Conservation (phyloP, 148 eudicot genomes). For the Chenopodium berlandieri region DNA sequence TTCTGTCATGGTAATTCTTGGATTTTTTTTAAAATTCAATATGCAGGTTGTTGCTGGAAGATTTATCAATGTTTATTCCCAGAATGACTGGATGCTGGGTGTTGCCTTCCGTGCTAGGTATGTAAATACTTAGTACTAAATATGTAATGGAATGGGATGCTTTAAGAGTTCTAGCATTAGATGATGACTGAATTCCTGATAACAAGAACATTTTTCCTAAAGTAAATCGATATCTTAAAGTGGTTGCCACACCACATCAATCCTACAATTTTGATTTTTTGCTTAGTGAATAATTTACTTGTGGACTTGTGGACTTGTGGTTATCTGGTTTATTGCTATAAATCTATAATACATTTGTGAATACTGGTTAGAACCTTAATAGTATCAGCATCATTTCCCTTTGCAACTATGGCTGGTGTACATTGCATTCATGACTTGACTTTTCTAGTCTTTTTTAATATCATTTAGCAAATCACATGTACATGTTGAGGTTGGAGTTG, state of each 20-base stretch:
- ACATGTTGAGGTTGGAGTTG: neutral
- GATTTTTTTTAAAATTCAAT: slow-evolving; percentile 8
- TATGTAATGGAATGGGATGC: neutral
- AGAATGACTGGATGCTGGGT: slow-evolving; percentile 95
- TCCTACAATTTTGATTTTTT: neutral
- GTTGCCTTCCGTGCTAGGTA: slow-evolving; percentile 98
- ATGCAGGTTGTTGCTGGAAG: slow-evolving; percentile 92
- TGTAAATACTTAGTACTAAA: neutral
- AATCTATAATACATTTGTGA: neutral
- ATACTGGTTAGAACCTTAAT: neutral
- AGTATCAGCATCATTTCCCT: neutral
- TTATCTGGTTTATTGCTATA: neutral
- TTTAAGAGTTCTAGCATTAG: neutral
- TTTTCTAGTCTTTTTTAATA: neutral
- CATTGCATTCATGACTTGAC: neutral
- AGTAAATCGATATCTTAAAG: neutral
- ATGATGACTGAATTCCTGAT: neutral
- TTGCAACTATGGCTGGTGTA: neutral
- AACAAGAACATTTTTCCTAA: neutral
- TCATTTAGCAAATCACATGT: neutral
- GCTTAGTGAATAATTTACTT: neutral
- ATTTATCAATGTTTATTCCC: slow-evolving; percentile 81
- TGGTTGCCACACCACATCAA: neutral
- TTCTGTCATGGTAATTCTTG: neutral
- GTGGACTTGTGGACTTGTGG: too few species aligned